Percentiles rank a stretch among this genome's conserved stretches.
Conservation (phyloP, 371 early-diverging fungal species). For the Saksenaea vasiformis region DNA sequence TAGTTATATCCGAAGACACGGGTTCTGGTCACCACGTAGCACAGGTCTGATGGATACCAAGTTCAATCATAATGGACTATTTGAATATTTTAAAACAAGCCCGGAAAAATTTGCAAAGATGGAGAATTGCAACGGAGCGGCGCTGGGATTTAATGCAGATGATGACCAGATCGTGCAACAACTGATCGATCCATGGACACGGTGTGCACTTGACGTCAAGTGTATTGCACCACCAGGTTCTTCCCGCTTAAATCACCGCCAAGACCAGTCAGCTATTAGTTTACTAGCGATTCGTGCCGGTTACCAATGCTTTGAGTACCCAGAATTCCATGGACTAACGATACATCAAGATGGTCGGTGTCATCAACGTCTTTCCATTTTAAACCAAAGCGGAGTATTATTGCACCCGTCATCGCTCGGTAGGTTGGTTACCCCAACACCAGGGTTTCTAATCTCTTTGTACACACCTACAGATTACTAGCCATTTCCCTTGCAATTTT, state of each 20-base stretch:
- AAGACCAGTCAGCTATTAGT: constrained; percentile 56
- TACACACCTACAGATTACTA: not conserved
- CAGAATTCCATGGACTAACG: constrained; percentile 55
- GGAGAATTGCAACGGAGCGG: constrained; percentile 55
- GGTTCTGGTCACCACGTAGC: constrained; percentile 52
- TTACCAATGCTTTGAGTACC: constrained; percentile 36
- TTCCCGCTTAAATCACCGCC: constrained; percentile 52
- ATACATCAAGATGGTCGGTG: constrained; percentile 57
- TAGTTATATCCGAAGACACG: constrained; percentile 23
- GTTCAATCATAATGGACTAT: constrained; percentile 51
- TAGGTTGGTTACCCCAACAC: constrained; percentile 9
- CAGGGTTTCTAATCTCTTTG: constrained; percentile 3
- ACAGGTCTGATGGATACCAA: constrained; percentile 38
- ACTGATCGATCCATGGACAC: constrained; percentile 45
- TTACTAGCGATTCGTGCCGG: constrained; percentile 39
- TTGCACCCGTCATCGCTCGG: constrained; percentile 32
- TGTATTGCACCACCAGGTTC: constrained; percentile 57
- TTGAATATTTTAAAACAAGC: constrained; percentile 30
- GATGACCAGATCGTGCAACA: constrained; percentile 32
- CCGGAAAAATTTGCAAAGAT: constrained; percentile 34
- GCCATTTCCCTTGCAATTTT: not conserved
- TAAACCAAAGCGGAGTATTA: constrained; percentile 19
- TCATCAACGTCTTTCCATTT: constrained; percentile 27
- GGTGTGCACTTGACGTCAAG: constrained; percentile 37
- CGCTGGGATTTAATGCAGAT: constrained; percentile 46